These are phyloP conservation scores for Boletus vermiculosoides DNA, from an alignment of 768 basidiomycete genomes.

Conservation along the genomic window DNA sequence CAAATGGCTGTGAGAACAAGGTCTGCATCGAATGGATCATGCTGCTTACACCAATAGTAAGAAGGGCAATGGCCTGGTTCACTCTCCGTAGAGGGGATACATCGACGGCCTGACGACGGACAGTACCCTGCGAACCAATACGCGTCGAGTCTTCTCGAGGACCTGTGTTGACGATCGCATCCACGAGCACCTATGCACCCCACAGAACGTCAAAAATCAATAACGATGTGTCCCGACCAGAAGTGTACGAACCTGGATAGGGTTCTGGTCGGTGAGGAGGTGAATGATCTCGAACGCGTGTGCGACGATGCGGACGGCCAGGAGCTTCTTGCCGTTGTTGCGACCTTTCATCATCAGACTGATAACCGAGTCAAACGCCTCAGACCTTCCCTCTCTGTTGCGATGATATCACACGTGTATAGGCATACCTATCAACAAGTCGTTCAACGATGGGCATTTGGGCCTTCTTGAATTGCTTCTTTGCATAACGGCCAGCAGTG, in stretches of 20 bases:
- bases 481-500: conserved; percentile 98
- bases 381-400: not conserved
- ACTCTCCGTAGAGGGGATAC: conserved; percentile 97
- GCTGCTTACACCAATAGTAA: conserved; percentile 87
- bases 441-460: conserved; percentile 99
- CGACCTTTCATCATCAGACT: conserved; percentile 99
- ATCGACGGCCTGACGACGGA: conserved; percentile 99
- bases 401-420: not conserved
- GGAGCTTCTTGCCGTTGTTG: conserved; percentile 99
- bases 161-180: conserved; percentile 99
- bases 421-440: conserved; percentile 86
- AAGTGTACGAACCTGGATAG: conserved; percentile 76
- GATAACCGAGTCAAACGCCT: not conserved
- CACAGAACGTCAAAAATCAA: not conserved
- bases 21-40: not conserved
- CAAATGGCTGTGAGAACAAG: conserved; percentile 4
- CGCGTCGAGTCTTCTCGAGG: conserved; percentile 99
- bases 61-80: conserved; percentile 94
- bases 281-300: conserved; percentile 99
- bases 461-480: conserved; percentile 99
- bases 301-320: conserved; percentile 98
- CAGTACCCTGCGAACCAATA: conserved; percentile 99
- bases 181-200: conserved; percentile 74
- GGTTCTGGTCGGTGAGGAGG: conserved; percentile 99
- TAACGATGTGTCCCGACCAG: no score